Evolutionary conservation across 345 rosid genomes (phyloP).

Genomic region (Cardiospermum halicacabum): DNA sequence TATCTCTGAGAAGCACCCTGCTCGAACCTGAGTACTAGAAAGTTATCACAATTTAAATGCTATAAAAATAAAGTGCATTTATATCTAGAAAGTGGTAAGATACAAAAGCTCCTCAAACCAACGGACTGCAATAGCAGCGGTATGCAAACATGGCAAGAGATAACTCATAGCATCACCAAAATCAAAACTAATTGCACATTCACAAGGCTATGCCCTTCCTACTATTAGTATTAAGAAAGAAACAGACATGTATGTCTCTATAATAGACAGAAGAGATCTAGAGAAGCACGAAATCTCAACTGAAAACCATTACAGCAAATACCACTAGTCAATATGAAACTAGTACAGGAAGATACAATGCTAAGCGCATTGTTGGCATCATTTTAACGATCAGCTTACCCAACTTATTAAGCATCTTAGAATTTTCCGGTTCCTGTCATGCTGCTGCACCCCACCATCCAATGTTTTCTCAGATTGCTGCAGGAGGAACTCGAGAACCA

Average conservation of each 20-base stretch:
- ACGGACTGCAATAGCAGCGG: background rate
- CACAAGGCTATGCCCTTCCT: background rate
- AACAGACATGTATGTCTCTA: background rate
- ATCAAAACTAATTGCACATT: background rate
- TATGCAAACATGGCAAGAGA: background rate
- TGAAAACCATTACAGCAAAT: background rate
- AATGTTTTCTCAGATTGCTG: conserved; percentile 70
- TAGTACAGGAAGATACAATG: background rate
- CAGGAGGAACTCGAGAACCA: conserved; percentile 84
- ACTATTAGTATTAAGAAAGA: background rate
- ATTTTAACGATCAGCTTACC: conserved; percentile 49
- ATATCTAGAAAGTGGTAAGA: background rate
- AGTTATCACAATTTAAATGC: conserved; percentile 3
- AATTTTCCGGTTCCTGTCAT: conserved; percentile 66
- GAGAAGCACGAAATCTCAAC: background rate
- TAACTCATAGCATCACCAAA: background rate
- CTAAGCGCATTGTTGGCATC: background rate
- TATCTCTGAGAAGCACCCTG: conserved; percentile 93
- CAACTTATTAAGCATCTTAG: conserved; percentile 92
- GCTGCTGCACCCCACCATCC: conserved; percentile 43
- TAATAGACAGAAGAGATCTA: background rate
- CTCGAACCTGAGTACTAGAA: conserved; percentile 61
- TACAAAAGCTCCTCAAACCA: background rate
- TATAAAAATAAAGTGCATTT: background rate
- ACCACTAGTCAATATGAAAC: background rate